These are phyloP conservation scores for Suhomyces emberorum DNA, from an alignment of 805 yeast genomes.

Conservation along the genomic window DNA sequence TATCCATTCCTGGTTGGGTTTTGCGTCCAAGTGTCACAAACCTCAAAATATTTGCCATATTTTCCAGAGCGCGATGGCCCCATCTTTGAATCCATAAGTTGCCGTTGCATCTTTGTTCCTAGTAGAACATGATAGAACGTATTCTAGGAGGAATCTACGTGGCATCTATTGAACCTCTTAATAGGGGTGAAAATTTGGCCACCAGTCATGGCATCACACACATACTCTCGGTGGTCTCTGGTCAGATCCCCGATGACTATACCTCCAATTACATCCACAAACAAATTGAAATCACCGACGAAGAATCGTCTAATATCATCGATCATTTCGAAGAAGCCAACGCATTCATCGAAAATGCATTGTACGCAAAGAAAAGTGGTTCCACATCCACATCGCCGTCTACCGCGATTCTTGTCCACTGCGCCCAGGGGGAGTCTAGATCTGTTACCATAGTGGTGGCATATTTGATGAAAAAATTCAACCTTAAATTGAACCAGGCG, in stretches of 20 bases:
- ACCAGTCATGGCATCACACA: slow-evolving; percentile 60
- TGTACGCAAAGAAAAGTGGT: slow-evolving; percentile 35
- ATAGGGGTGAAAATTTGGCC: slow-evolving; percentile 48
- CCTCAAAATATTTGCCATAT: too few relatives aligned
- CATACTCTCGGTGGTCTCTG: slow-evolving; percentile 67
- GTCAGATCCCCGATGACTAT: slow-evolving; percentile 54
- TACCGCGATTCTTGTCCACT: slow-evolving; percentile 38
- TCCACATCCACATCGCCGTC: not conserved
- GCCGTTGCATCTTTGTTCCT: too few relatives aligned
- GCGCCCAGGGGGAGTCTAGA: slow-evolving; percentile 46
- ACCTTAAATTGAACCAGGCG: slow-evolving; percentile 58
- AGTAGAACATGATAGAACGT: slow-evolving; percentile 38
- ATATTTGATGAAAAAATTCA: slow-evolving; percentile 51
- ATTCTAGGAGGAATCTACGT: slow-evolving; percentile 78
- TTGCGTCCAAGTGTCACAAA: not conserved
- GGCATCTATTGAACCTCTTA: slow-evolving; percentile 68
- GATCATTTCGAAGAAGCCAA: slow-evolving; percentile 59
- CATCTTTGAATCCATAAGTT: too few relatives aligned
- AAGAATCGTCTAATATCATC: slow-evolving; percentile 61
- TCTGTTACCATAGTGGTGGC: slow-evolving; percentile 46
- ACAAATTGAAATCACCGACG: slow-evolving; percentile 73
- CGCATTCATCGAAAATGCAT: slow-evolving; percentile 62
- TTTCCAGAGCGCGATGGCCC: too few relatives aligned
- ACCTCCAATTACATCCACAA: slow-evolving; percentile 45
- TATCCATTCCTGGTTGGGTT: too few relatives aligned